Evolutionary conservation across 192 early-diverging fungal genomes (phyloP), one percentile per base, ranked within the genome.

Genomic region (Backusella psychrophila): DNA sequence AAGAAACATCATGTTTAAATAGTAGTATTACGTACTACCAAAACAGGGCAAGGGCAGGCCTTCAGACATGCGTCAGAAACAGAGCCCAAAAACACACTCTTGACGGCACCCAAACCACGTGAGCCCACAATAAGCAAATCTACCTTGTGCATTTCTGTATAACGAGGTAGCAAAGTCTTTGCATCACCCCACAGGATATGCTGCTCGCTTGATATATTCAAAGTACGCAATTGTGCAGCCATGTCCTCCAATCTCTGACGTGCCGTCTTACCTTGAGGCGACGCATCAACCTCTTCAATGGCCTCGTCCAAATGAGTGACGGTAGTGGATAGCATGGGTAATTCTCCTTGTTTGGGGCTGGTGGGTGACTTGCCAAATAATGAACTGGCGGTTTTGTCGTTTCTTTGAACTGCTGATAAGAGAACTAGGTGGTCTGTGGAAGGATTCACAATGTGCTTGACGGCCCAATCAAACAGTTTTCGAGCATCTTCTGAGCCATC

Each of bases 111-210:
- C 15, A 82, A 53, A 56, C 81, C 81, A 41, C 81, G 69, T 11
- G 81, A 82, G n/a, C 81, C 81, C 7, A 82, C 74, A 23, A 82
- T 82, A 8, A 82, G 56, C 39, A 82, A 69, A 67, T 82, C 75
- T 3, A 82, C 81, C 8, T 73, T 72, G 19, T 75, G 59, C 17
- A 72, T 35, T 41, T 77, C 66, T 7, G 81, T 82, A 42, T 75
- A 82, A 15, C 74, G 69, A 26, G 81, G 81, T n/a, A 82, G 59
- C 8, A 74, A 31, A 0, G 38, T 26, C 42, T 71, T 76, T 26
- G 81, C 77, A 49, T 82, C 81, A 35, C 81, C 81, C 77, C 78
- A 82, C 7, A 82, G 53, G 26, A 82, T 77, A 31, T 79, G 77
- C 26, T 82, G 71, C 39, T 82, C 77, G 56, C 74, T 78, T 4